Percentiles rank a stretch among this genome's conserved stretches.
These are phyloP conservation scores for Cyclocybe aegerita DNA, from an alignment of 768 basidiomycete genomes.

Conservation along the genomic window DNA sequence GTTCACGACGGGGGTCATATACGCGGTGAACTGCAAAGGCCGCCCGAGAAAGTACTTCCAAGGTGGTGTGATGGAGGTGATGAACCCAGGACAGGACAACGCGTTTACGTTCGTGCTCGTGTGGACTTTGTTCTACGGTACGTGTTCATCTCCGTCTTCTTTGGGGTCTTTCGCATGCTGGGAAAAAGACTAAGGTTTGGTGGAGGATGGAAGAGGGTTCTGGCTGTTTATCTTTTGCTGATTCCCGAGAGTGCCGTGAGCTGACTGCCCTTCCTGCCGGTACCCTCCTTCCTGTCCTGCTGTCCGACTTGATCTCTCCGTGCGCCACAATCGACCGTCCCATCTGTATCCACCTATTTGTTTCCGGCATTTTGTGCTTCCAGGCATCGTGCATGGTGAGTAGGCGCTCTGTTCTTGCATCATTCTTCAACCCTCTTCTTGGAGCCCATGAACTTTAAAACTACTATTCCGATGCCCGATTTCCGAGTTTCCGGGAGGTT, in stretches of 20 bases:
- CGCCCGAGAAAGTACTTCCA: constrained; percentile 57
- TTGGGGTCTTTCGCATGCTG: background rate
- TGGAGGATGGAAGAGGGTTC: background rate
- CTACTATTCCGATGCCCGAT: no score
- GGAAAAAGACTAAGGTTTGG: background rate
- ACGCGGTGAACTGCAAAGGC: constrained; percentile 69
- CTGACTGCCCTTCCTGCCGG: no score
- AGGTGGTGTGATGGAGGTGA: constrained; percentile 64
- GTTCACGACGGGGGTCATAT: constrained; percentile 64
- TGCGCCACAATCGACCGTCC: no score
- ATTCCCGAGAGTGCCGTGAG: no score
- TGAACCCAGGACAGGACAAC: constrained; percentile 89
- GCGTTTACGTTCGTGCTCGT: constrained; percentile 87
- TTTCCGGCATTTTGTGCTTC: background rate
- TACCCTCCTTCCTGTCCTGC: no score
- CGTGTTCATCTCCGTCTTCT: constrained; percentile 24
- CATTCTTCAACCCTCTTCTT: no score
- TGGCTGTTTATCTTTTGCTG: no score
- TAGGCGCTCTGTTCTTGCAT: background rate
- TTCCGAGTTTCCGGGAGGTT: no score
- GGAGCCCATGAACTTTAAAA: no score
- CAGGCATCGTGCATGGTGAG: constrained; percentile 53
- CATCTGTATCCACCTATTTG: background rate
- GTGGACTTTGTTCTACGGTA: constrained; percentile 94
- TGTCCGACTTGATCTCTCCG: no score